Evolutionary conservation across 306 rosid genomes (phyloP).

Genomic region (Malus fusca): DNA sequence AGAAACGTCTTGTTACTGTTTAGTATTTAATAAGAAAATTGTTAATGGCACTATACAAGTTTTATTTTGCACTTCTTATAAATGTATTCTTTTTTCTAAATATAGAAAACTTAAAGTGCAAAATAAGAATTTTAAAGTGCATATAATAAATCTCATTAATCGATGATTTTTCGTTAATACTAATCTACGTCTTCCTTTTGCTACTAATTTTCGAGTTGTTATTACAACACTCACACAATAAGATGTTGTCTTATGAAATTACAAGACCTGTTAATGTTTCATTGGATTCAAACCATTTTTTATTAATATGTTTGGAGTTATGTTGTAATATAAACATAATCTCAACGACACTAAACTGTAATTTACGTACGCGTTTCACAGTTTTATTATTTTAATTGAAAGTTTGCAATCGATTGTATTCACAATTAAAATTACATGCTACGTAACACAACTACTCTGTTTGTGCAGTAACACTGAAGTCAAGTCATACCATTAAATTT

Average conservation of each 20-base stretch:
- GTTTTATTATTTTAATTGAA: no score
- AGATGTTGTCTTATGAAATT: not conserved
- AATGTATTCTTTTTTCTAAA: no score
- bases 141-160: not conserved
- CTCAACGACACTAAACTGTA: no score
- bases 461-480: not conserved
- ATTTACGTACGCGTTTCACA: no score
- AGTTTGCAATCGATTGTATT: not conserved
- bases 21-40: not conserved
- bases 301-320: not conserved
- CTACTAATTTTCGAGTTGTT: no score
- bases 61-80: no score
- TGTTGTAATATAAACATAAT: no score
- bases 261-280: not conserved
- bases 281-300: not conserved
- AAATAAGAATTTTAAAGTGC: no score
- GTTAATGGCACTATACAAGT: no score
- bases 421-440: not conserved
- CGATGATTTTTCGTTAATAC: not conserved
- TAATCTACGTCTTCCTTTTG: no score
- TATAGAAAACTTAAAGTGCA: no score
- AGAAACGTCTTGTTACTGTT: not conserved
- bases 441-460: not conserved
- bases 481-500: not conserved
- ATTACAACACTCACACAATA: no score